Evolutionary conservation across 2,329 filamentous ascomycete genomes (phyloP), one percentile per base, ranked within the genome.

Genomic region (Massarina eburnea): DNA sequence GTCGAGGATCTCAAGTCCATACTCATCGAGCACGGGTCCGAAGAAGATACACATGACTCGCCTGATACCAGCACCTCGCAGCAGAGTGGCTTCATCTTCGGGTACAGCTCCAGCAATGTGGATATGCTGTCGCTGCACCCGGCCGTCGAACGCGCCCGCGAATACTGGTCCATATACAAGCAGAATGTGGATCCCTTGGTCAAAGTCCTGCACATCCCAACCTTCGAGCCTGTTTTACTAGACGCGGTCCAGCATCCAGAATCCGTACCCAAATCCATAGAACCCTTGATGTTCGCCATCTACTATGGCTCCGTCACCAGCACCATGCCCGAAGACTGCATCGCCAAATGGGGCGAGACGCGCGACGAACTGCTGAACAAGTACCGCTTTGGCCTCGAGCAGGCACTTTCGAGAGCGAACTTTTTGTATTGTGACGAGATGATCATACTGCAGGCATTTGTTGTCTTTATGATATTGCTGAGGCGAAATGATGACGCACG

Each of bases 181-280:
- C 84, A 89, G 53, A 89, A 88, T 41, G 85, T 91, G 8, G 85
- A 91, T 57, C 84, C 86, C 0, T 67, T 90, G 8, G 75, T 87
- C 57, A 90, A 89, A 62, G 75, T 90, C 10, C 62, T 90, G 7
- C 88, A 91, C 62, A 74, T 86, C 0, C 87, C 86, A 0, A 83
- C 83, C 2, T 79, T 84, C 63, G 81, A 82, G 46, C 77, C 78
- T 21, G 73, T 81, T 0, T 77, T 90, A 29, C 76, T 83, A 15
- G 76, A 82, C n/a, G 76, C 84, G 1, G 76, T 82, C 27, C 77
- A 76, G 30, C 80, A 83, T 43, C 72, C 84, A 15, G 76, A 81
- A 34, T 80, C 75, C 24, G 73, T 90, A 1, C 72, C 76, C 39
- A 82, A 78, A 52, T 74, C 74, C 10, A 72, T 80, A 10, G 83